Evolutionary conservation across 2,329 filamentous ascomycete genomes (phyloP).

Genomic region (Cordyceps tenuipes): DNA sequence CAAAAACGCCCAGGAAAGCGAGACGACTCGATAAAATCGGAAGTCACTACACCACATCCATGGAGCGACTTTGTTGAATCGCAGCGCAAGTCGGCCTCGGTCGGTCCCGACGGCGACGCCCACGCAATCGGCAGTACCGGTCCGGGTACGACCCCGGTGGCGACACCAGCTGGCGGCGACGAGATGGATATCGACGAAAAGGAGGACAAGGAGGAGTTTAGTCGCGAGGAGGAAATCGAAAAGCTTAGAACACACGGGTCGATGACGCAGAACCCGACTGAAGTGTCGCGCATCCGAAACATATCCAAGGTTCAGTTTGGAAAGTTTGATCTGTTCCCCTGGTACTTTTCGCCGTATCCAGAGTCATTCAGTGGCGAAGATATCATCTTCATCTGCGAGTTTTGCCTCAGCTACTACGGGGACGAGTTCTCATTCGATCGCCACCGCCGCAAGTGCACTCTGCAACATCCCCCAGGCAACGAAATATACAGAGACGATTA

Average conservation of each 20-base stretch:
- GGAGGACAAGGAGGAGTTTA: constrained; percentile 48
- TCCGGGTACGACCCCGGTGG: constrained; percentile 36
- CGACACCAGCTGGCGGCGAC: constrained; percentile 37
- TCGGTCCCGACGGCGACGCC: constrained; percentile 35
- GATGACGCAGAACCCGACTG: constrained; percentile 98
- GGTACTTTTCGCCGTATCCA: constrained; percentile 98
- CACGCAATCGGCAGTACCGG: constrained; percentile 37
- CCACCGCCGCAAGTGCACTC: constrained; percentile 80
- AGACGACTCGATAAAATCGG: constrained; percentile 46
- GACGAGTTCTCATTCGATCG: constrained; percentile 73
- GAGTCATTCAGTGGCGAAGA: constrained; percentile 82
- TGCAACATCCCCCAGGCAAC: constrained; percentile 91
- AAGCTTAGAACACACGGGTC: constrained; percentile 89
- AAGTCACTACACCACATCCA: constrained; percentile 45
- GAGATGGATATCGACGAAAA: constrained; percentile 50
- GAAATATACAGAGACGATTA: constrained; percentile 95
- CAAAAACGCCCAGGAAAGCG: constrained; percentile 48
- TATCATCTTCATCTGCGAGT: constrained; percentile 93
- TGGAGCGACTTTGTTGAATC: constrained; percentile 45
- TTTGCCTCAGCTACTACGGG: constrained; percentile 87
- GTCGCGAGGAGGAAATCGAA: constrained; percentile 87
- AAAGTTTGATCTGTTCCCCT: constrained; percentile 82
- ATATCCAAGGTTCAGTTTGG: constrained; percentile 93
- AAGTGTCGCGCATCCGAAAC: constrained; percentile 92
- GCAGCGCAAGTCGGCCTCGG: constrained; percentile 36